A percentile compares a stretch with the other conserved stretches of the same genome.
These are phyloP conservation scores for Apophysomyces variabilis DNA, from an alignment of 371 early-diverging fungal genomes.

Conservation along the genomic window DNA sequence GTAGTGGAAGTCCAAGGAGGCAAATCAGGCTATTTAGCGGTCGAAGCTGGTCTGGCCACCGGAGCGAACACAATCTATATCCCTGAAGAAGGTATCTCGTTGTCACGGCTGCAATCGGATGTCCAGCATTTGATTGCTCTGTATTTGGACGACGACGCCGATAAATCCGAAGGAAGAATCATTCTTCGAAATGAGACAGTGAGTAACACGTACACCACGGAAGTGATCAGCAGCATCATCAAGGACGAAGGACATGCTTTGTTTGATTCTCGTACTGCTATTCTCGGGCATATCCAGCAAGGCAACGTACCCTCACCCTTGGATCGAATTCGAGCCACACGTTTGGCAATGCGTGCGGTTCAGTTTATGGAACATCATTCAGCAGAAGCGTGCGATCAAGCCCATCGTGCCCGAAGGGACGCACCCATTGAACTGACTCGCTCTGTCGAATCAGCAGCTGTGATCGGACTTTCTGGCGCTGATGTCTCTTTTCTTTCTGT, in stretches of 20 bases:
- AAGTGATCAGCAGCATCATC: constrained; percentile 91
- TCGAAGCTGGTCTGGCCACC: constrained; percentile 87
- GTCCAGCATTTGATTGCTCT: constrained; percentile 77
- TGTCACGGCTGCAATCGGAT: constrained; percentile 84
- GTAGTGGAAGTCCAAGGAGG: constrained; percentile 99
- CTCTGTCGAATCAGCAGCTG: constrained; percentile 67
- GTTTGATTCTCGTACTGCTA: constrained; percentile 92
- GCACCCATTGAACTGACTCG: constrained; percentile 67
- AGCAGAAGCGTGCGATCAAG: constrained; percentile 28
- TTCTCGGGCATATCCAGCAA: constrained; percentile 97
- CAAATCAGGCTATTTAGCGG: constrained; percentile 94
- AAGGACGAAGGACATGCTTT: constrained; percentile 89
- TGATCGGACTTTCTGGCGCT: constrained; percentile 87
- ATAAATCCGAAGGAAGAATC: constrained; percentile 53
- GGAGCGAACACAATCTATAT: constrained; percentile 97
- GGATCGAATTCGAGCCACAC: constrained; percentile 94
- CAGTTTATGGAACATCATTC: constrained; percentile 63
- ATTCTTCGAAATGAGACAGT: constrained; percentile 79
- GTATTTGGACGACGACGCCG: constrained; percentile 74
- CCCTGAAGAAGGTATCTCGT: constrained; percentile 91
- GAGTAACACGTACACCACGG: constrained; percentile 88
- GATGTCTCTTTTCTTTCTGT: constrained; percentile 77
- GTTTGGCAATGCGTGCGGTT: constrained; percentile 79
- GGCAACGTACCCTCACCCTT: constrained; percentile 96
- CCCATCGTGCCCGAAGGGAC: constrained; percentile 20